phyloP scores from a whole-genome alignment of 2,329 filamentous ascomycete genomes.

The Fonsecaea pedrosoi region DNA sequence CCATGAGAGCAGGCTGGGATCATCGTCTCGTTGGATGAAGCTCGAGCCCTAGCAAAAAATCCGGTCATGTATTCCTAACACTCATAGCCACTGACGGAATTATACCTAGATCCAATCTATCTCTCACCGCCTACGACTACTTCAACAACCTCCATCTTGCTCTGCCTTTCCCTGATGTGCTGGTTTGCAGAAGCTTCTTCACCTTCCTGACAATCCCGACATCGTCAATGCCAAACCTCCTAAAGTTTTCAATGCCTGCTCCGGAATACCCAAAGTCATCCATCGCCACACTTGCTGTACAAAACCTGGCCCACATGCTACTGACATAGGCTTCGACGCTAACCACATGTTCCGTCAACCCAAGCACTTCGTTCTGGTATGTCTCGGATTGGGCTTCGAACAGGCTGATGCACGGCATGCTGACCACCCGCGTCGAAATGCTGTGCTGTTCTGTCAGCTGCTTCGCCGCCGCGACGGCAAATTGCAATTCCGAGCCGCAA shows the following conservation, averaged over 20 bases:
- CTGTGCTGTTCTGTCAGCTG: constrained; percentile 45
- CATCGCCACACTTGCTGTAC: constrained; percentile 16
- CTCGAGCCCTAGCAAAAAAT: background rate
- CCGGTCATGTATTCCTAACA: background rate
- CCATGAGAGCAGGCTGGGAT: background rate
- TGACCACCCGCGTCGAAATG: constrained; percentile 52
- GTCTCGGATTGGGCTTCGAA: constrained; percentile 54
- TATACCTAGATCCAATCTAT: constrained; percentile 7
- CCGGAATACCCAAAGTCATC: constrained; percentile 18
- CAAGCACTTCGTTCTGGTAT: constrained; percentile 53
- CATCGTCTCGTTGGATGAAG: background rate
- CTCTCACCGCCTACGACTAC: constrained; percentile 6
- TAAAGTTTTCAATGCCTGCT: constrained; percentile 18
- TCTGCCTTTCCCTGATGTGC: constrained; percentile 4
- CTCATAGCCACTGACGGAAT: background rate
- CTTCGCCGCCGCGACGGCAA: constrained; percentile 51
- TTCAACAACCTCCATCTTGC: constrained; percentile 18
- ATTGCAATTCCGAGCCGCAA: constrained; percentile 56
- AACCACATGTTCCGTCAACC: constrained; percentile 45
- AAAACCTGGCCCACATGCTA: constrained; percentile 14
- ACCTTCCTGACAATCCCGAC: constrained; percentile 19
- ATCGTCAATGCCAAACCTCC: constrained; percentile 19
- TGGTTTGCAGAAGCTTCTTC: constrained; percentile 9
- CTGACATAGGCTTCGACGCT: constrained; percentile 56
- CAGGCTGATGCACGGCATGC: constrained; percentile 55